A percentile compares a stretch with the other conserved stretches of the same genome.
Evolutionary conservation across 441 rosid species (phyloP).

Genomic region (Metrosideros polymorpha): DNA sequence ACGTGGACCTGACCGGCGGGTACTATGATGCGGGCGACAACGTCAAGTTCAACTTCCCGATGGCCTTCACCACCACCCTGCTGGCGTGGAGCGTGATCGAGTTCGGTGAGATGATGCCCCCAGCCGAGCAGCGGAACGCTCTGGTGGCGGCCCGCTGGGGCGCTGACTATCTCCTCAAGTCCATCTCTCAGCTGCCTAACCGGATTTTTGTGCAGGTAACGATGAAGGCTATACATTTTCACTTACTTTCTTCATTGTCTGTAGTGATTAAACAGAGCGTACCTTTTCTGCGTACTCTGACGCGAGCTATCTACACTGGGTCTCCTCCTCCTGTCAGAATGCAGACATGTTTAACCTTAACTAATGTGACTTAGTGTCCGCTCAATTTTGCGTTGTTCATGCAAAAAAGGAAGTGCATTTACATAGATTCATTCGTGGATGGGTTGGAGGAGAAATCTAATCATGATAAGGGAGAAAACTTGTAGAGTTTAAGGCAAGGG

Average conservation of each 20-base stretch:
- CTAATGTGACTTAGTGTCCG: neutral
- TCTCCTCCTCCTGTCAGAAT: neutral
- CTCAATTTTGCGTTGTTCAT: neutral
- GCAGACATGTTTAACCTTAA: neutral
- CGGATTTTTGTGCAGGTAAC: conserved; percentile 88
- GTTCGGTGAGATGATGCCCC: conserved; percentile 74
- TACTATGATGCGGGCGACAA: conserved; percentile 95
- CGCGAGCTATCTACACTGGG: neutral
- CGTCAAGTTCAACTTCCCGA: conserved; percentile 81
- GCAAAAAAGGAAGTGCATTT: neutral
- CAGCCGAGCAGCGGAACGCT: conserved; percentile 45
- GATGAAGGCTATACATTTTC: neutral
- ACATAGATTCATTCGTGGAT: neutral
- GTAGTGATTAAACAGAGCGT: neutral
- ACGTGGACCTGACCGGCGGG: conserved; percentile 69
- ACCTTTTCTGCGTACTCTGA: neutral
- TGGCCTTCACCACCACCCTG: conserved; percentile 86
- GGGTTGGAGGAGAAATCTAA: neutral
- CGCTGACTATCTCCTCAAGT: conserved; percentile 65
- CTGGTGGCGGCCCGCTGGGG: conserved; percentile 75
- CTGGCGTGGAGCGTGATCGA: conserved; percentile 85
- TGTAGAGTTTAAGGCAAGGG: neutral
- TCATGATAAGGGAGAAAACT: neutral
- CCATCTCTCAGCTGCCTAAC: conserved; percentile 67
- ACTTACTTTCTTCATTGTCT: neutral